Conservation (phyloP, 495 filamentous ascomycete genomes). For the Penicillium desertorum region DNA sequence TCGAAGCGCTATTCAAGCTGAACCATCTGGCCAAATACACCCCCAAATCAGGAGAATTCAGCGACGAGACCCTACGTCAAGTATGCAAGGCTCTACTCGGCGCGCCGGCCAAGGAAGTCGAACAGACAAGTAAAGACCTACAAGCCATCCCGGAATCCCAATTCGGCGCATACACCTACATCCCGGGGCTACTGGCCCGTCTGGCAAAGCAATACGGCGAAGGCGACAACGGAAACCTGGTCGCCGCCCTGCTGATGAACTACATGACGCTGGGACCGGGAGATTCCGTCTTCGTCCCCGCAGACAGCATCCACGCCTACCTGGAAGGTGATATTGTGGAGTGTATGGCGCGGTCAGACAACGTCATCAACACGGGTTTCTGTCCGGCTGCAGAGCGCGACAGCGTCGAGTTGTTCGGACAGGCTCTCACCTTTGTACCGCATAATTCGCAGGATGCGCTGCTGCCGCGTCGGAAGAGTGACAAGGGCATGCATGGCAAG, state of each 20-base stretch:
- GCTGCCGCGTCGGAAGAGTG: constrained; percentile 47
- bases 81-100: constrained; percentile 58
- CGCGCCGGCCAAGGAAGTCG: constrained; percentile 52
- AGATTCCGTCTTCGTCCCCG: constrained; percentile 71
- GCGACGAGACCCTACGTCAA: constrained; percentile 59
- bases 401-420: constrained; percentile 59
- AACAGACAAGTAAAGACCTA: constrained; percentile 51
- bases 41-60: constrained; percentile 49
- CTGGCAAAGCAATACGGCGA: constrained; percentile 62
- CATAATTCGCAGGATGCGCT: constrained; percentile 55
- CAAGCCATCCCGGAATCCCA: constrained; percentile 43
- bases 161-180: constrained; percentile 57
- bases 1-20: constrained; percentile 59
- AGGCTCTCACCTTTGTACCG: constrained; percentile 60
- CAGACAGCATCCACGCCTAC: constrained; percentile 78
- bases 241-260: constrained; percentile 70
- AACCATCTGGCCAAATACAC: constrained; percentile 55
- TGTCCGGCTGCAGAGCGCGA: constrained; percentile 65
- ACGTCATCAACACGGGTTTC: constrained; percentile 75
- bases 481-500: constrained; percentile 56
- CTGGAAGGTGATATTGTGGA: constrained; percentile 77
- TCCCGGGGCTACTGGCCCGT: constrained; percentile 62
- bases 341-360: constrained; percentile 82
- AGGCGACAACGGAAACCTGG: constrained; percentile 56
- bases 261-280: constrained; percentile 64